phyloP scores from a whole-genome alignment of 495 filamentous ascomycete species.

The Glarea lozoyensis region DNA sequence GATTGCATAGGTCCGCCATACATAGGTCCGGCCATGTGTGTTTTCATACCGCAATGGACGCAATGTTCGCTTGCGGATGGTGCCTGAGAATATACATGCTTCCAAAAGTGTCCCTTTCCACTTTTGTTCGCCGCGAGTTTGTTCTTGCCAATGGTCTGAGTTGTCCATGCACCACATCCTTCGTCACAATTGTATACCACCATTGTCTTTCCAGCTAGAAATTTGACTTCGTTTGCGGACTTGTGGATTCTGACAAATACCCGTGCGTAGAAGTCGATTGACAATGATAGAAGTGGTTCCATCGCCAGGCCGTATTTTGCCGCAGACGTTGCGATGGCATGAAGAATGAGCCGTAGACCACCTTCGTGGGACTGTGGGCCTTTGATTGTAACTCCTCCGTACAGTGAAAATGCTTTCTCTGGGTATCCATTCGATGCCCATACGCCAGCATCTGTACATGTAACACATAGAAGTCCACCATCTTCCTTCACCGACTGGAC shows the following conservation, averaged over 20 bases:
- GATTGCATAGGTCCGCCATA: conserved; percentile 88
- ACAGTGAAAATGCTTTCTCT: conserved; percentile 86
- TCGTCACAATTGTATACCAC: conserved; percentile 81
- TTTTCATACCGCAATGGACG: conserved; percentile 76
- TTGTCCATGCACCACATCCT: conserved; percentile 83
- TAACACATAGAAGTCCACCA: conserved; percentile 86
- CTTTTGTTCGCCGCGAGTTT: conserved; percentile 56
- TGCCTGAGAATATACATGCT: conserved; percentile 61
- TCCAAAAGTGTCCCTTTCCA: conserved; percentile 57
- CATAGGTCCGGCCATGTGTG: conserved; percentile 87
- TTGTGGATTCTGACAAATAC: conserved; percentile 78
- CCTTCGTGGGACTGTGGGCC: conserved; percentile 80
- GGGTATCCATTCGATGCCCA: conserved; percentile 89
- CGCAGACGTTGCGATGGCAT: conserved; percentile 68
- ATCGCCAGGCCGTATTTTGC: conserved; percentile 83
- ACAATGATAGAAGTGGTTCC: conserved; percentile 85
- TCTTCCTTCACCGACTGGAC: conserved; percentile 73
- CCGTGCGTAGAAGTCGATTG: conserved; percentile 91
- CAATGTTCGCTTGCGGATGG: conserved; percentile 55
- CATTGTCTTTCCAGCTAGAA: conserved; percentile 83
- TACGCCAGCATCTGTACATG: conserved; percentile 90
- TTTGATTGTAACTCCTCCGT: conserved; percentile 81
- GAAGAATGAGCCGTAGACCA: conserved; percentile 75
- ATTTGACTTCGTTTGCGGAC: conserved; percentile 78
- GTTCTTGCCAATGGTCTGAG: conserved; percentile 62